Conservation (phyloP, 208 protist species). For the Phytomonas francai region DNA sequence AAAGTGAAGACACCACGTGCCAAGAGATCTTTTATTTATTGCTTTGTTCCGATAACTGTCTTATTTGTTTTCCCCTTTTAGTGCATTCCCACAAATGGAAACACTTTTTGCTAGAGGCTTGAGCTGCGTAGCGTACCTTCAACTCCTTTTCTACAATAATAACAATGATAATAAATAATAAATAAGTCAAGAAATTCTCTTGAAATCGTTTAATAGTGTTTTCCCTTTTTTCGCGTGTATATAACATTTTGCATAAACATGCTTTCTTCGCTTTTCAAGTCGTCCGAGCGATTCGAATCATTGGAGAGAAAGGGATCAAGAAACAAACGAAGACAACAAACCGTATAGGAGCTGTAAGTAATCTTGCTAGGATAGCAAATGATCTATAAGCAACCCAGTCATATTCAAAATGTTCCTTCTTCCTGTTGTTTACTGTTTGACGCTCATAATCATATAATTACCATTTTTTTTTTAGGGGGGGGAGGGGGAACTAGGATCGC, state of each 20-base stretch:
- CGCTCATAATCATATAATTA: background rate
- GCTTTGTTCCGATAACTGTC: background rate
- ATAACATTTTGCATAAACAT: background rate
- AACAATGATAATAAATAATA: background rate
- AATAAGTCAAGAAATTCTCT: background rate
- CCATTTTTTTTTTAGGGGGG: background rate
- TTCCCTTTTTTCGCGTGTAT: background rate
- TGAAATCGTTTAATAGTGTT: background rate
- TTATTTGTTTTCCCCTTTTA: background rate
- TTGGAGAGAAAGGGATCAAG: background rate
- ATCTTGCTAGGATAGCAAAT: background rate
- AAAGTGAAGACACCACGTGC: background rate
- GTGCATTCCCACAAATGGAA: background rate
- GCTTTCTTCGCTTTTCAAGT: constrained; percentile 1
- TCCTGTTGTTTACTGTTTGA: background rate
- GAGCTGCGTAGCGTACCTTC: background rate
- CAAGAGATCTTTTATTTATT: constrained; percentile 7
- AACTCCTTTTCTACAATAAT: background rate
- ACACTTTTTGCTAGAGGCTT: background rate
- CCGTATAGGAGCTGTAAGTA: background rate
- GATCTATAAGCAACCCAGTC: background rate
- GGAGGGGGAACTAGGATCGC: background rate
- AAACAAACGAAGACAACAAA: background rate
- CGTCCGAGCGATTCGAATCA: background rate
- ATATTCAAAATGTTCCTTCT: background rate